phyloP scores from a whole-genome alignment of 2,329 filamentous ascomycete species.

The Aureobasidium lini region DNA sequence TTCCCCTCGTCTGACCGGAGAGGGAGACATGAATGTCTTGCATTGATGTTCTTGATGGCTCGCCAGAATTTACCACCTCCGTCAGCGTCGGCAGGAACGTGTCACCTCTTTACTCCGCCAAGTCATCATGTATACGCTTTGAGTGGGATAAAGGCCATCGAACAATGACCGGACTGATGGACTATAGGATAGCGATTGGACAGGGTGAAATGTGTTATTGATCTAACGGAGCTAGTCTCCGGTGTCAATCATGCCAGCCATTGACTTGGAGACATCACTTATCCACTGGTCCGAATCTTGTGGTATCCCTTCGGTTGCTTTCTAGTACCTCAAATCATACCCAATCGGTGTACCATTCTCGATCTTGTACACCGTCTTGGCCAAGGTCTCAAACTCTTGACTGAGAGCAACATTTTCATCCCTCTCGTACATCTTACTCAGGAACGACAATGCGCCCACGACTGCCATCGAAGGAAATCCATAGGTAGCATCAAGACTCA shows the following conservation, averaged over 20 bases:
- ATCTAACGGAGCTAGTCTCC: neutral
- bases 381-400: neutral
- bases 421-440: constrained; percentile 17
- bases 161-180: too few species aligned
- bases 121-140: neutral
- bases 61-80: neutral
- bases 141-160: neutral
- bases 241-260: neutral
- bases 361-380: neutral
- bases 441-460: constrained; percentile 17
- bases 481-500: neutral
- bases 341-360: neutral
- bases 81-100: neutral
- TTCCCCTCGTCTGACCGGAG: neutral
- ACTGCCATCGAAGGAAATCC: neutral
- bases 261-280: too few species aligned
- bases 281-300: neutral
- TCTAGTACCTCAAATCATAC: neutral
- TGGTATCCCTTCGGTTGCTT: neutral
- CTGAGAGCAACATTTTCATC: neutral
- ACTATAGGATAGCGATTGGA: too few species aligned
- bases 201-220: too few species aligned
- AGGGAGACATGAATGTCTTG: neutral
- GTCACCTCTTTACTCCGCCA: too few species aligned
- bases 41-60: neutral